Conservation (phyloP, 257 asterid genomes). For the Datura wrightii region DNA sequence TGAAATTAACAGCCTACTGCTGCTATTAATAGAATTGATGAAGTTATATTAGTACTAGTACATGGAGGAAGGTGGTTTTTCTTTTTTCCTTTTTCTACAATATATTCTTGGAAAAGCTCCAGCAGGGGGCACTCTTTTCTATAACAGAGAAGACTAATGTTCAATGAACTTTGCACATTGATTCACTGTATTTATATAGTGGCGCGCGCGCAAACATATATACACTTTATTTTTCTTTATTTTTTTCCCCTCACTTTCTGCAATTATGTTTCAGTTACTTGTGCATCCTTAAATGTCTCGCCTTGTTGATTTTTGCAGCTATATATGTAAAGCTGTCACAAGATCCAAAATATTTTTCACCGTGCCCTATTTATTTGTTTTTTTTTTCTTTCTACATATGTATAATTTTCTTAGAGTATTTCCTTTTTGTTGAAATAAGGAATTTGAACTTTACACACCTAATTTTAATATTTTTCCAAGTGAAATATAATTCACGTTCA, state of each 20-base stretch:
- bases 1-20: background rate
- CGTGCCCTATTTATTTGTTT: background rate
- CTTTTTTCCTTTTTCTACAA: no score
- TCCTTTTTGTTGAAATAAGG: background rate
- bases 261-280: background rate
- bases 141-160: slow-evolving; percentile 15
- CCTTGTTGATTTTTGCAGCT: slow-evolving; percentile 23
- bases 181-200: slow-evolving; percentile 27
- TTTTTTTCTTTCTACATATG: background rate
- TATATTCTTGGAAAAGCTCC: slow-evolving; percentile 30
- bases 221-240: background rate
- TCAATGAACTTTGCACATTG: slow-evolving; percentile 36
- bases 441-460: background rate
- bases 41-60: background rate
- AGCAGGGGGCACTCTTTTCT: slow-evolving; percentile 27
- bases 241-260: slow-evolving; percentile 18
- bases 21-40: background rate
- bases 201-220: background rate
- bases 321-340: slow-evolving; percentile 28
- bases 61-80: background rate
- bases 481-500: background rate
- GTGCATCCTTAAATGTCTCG: slow-evolving; percentile 31
- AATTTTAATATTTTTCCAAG: background rate
- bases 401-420: background rate
- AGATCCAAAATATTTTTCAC: slow-evolving; percentile 34